Base-by-base conservation (phyloP, 2,329 filamentous ascomycete genomes). In the Clarireedia hainanense region DNA sequence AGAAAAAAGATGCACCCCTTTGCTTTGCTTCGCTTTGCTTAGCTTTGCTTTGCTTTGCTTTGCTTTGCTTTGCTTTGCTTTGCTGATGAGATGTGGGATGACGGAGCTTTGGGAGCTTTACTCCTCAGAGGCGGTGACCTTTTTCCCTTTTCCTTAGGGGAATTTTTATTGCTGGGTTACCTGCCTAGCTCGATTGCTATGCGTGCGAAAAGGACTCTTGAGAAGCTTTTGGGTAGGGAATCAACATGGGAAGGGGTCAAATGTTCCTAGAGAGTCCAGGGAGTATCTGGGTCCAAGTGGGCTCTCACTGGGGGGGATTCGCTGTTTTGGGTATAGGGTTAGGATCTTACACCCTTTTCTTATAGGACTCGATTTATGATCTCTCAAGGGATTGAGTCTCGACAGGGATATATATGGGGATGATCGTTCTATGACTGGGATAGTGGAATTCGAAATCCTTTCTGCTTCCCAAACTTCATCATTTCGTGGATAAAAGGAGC, bases 61-160 rank as follows among this genome's bases (percentile, higher is more conserved):
- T 2, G 20, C 20, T 20, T 20, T 2, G 27, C 27, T 30, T 30
- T 9, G 20, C 20, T 20, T 20, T 20, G 27, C 27, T 30, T 30
- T 9, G 27, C 27, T 30, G 27, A 30, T 30, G 27, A 20, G 27
- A 30, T 6, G 27, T 30, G 27, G 5, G 27, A 40, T 40, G 37
- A 40, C 37, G 14, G 37, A 40, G 17, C 37, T 43, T 47, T 47
- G 12, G 20, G 5, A 45, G 20, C 5, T 17, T 39, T 23, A 23
- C 37, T 37, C 7, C 27, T 48, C 48, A 53, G 51, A 53, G 30
- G 51, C 51, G 51, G 51, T 53, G 51, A 48, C 51, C 45, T 46
- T 37, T 48, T 40, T 48, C 43, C 43, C 34, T 53, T 46, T n/a
- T 30, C 39, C 34, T 40, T 52, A 42, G 51, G 37, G 37, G 47